Evolutionary conservation across 257 asterid species (phyloP), one percentile per base, ranked within the genome.

Genomic region (Solanum lycopersicoides): DNA sequence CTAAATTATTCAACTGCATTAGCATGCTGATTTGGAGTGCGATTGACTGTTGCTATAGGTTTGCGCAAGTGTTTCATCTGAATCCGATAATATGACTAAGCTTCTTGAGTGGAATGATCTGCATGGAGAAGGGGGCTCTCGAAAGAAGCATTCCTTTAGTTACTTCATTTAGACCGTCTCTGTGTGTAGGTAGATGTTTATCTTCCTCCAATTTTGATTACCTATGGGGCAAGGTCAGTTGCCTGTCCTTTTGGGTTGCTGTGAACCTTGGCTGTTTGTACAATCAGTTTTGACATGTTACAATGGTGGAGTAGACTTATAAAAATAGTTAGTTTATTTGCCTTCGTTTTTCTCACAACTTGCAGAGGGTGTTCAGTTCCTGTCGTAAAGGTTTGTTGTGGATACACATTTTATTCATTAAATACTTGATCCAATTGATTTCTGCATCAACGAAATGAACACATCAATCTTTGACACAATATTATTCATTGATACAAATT

Each of bases 11-110:
- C 23, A 25, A 44, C 47, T 76, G 47, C 18, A 84, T 37, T 21
- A n/a, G 75, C 34, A 50, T 82, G 39, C 44, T 59, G 44, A 72
- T 14, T 73, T 75, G 21, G 45, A 41, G 35, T 25, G 66, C 34
- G 30, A 7, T 83, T 32, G 86, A 44, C 75, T 59, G 25, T 60
- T 34, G 28, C 12, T 3, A 69, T 76, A 94, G 98, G 96, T 94
- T 65, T 92, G 94, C 84, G 94, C 97, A 44, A 94, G 98, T 41
- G 98, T 95, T 73, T 92, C 95, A 30, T 95, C 96, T 1, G 96
- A 95, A 89, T 95, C 68, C 28, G 28, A 23, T 59, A 20, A 21
- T 21, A 59, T 59, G 68, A 59, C 28, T 59, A 53, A 53, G 63
- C 63, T 53, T 53, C 63, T 6, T 53, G 23, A 53, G 63, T 53